Percentiles rank a stretch among this genome's conserved stretches.
These are phyloP conservation scores for Chaetomium tenue DNA, from an alignment of 495 filamentous ascomycete genomes.

Conservation along the genomic window DNA sequence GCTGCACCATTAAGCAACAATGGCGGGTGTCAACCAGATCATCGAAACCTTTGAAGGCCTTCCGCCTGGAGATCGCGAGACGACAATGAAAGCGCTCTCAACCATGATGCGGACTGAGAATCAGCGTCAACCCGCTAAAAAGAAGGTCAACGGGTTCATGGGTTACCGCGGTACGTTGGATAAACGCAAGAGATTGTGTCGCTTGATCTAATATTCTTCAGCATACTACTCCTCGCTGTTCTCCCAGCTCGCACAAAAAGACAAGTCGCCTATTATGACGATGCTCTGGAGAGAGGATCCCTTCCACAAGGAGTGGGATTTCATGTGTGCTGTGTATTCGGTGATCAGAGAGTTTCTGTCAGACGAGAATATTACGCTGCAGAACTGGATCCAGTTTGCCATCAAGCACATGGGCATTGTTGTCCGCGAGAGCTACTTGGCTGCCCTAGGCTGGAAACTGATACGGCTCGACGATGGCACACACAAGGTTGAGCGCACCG, in stretches of 20 bases:
- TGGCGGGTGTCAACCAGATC: not conserved
- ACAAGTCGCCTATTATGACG: slow-evolving; percentile 22
- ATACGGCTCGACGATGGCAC: slow-evolving; percentile 23
- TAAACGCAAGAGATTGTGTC: too few species aligned
- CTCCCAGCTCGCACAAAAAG: slow-evolving; percentile 20
- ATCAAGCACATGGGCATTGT: slow-evolving; percentile 27
- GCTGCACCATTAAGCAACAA: not conserved
- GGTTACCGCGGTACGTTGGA: slow-evolving; percentile 18
- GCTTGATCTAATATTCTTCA: not conserved
- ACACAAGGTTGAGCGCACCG: slow-evolving; percentile 24
- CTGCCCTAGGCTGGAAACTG: slow-evolving; percentile 27
- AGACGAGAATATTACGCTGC: slow-evolving; percentile 25
- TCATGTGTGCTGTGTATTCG: slow-evolving; percentile 34
- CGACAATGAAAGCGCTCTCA: slow-evolving; percentile 17
- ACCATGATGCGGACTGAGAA: slow-evolving; percentile 15
- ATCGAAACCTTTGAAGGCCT: not conserved
- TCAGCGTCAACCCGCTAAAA: slow-evolving; percentile 15
- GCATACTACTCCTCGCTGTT: slow-evolving; percentile 24
- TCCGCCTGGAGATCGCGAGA: slow-evolving; percentile 11
- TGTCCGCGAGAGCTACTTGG: slow-evolving; percentile 28
- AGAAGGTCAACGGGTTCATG: slow-evolving; percentile 25
- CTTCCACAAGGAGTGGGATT: slow-evolving; percentile 33
- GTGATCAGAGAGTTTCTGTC: slow-evolving; percentile 26
- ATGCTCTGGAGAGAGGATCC: slow-evolving; percentile 28
- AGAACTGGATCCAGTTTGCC: slow-evolving; percentile 30